Conservation (phyloP, 176 grass and related monocot genomes). For the Rhynchospora breviuscula region DNA sequence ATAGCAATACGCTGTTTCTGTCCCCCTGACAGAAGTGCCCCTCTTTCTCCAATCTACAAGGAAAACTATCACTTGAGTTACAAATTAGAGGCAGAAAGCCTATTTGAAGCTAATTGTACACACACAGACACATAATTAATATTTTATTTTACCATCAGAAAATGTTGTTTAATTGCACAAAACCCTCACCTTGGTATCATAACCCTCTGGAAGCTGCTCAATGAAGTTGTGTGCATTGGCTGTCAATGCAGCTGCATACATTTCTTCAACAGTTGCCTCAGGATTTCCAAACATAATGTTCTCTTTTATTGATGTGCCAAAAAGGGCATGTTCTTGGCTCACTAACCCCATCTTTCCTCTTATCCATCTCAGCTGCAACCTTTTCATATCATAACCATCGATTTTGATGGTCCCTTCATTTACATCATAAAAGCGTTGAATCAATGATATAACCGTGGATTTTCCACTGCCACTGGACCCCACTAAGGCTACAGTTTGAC, state of each 20-base stretch:
- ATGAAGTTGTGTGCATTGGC: slow-evolving; percentile 98
- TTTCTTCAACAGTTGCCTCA: slow-evolving; percentile 70
- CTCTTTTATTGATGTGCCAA: slow-evolving; percentile 85
- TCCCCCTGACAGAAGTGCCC: slow-evolving; percentile 76
- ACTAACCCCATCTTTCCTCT: slow-evolving; percentile 91
- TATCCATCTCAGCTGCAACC: slow-evolving; percentile 72
- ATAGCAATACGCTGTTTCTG: slow-evolving; percentile 98
- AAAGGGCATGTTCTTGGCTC: slow-evolving; percentile 93
- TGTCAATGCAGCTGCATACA: slow-evolving; percentile 91
- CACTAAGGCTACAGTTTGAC: slow-evolving; percentile 77
- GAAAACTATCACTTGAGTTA: background rate
- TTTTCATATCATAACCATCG: slow-evolving; percentile 70
- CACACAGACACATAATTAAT: too few species aligned
- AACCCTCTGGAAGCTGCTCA: slow-evolving; percentile 73
- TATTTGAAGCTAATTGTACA: too few species aligned
- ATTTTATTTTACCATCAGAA: background rate
- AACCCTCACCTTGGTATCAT: slow-evolving; percentile 70
- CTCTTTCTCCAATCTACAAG: slow-evolving; percentile 87
- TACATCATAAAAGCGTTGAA: slow-evolving; percentile 91
- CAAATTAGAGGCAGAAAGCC: too few species aligned
- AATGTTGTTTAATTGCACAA: background rate
- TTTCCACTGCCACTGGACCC: slow-evolving; percentile 91
- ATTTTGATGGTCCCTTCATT: slow-evolving; percentile 66
- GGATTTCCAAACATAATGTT: slow-evolving; percentile 92
- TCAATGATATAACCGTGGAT: slow-evolving; percentile 79